Percentiles rank a stretch among this genome's conserved stretches.
Evolutionary conservation across 1,139 yeast species (phyloP).

Genomic region (Hansenula sp.): DNA sequence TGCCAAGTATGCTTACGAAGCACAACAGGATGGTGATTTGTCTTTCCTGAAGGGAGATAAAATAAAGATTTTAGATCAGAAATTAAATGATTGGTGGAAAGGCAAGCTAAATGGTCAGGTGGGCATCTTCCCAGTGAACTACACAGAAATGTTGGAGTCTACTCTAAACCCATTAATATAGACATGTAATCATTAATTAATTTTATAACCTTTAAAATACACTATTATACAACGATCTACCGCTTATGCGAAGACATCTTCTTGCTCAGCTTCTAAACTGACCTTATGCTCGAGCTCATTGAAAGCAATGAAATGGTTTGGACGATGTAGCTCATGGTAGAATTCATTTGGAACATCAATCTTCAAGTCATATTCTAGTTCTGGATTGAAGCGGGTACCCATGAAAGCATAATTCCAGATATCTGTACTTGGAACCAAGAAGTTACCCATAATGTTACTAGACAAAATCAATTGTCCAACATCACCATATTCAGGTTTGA

Average conservation of each 20-base stretch:
- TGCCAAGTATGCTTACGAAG: constrained; percentile 32
- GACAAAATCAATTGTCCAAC: constrained; percentile 72
- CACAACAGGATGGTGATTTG: constrained; percentile 42
- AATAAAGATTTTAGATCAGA: constrained; percentile 39
- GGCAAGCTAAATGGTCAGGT: constrained; percentile 42
- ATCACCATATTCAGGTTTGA: constrained; percentile 52
- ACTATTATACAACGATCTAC: constrained; percentile 1
- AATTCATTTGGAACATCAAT: constrained; percentile 78
- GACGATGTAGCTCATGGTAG: constrained; percentile 84
- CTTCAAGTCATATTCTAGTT: constrained; percentile 58
- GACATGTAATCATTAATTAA: too few relatives aligned
- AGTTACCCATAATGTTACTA: constrained; percentile 75
- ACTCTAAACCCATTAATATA: too few relatives aligned
- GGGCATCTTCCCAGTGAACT: constrained; percentile 57
- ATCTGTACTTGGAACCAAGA: constrained; percentile 79
- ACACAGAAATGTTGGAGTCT: constrained; percentile 30
- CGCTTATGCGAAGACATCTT: constrained; percentile 66
- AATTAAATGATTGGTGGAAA: constrained; percentile 54
- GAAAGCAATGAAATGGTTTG: constrained; percentile 78
- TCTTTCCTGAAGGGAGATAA: constrained; percentile 45
- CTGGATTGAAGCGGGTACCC: constrained; percentile 78
- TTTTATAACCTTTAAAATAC: not conserved
- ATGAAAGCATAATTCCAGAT: constrained; percentile 91
- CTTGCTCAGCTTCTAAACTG: constrained; percentile 65
- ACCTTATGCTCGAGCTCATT: constrained; percentile 58